These are phyloP conservation scores for Curvularia eragrostidis DNA, from an alignment of 2,329 filamentous ascomycete genomes.

Conservation along the genomic window DNA sequence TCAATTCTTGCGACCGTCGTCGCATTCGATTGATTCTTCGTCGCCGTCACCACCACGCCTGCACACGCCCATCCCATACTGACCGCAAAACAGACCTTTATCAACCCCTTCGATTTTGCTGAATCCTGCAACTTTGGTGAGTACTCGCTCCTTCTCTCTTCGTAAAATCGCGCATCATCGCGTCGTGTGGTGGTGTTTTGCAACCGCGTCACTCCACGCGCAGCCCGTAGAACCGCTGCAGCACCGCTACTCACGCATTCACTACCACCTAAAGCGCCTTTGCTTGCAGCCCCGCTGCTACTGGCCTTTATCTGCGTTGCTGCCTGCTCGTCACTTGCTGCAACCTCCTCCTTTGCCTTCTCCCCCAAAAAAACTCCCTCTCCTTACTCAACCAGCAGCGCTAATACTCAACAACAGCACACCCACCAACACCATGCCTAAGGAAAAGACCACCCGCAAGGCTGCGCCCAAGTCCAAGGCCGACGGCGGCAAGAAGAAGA, in stretches of 20 bases:
- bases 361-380: slow-evolving; percentile 4
- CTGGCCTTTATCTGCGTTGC: slow-evolving; percentile 9
- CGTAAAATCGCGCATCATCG: slow-evolving; percentile 38
- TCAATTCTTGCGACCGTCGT: slow-evolving; percentile 35
- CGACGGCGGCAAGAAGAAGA: slow-evolving; percentile 71
- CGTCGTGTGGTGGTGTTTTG: slow-evolving; percentile 42
- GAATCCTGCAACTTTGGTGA: slow-evolving; percentile 34
- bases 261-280: slow-evolving; percentile 14
- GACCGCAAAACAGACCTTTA: slow-evolving; percentile 40
- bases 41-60: slow-evolving; percentile 34
- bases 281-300: slow-evolving; percentile 11
- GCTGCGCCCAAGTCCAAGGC: slow-evolving; percentile 53
- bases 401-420: slow-evolving; percentile 22
- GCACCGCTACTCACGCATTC: slow-evolving; percentile 23
- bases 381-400: slow-evolving; percentile 11
- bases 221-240: slow-evolving; percentile 22
- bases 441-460: slow-evolving; percentile 69
- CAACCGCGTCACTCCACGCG: slow-evolving; percentile 37
- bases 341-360: slow-evolving; percentile 8
- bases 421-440: slow-evolving; percentile 64
- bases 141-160: slow-evolving; percentile 34
- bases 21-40: slow-evolving; percentile 41
- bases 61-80: slow-evolving; percentile 32
- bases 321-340: slow-evolving; percentile 1
- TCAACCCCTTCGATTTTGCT: slow-evolving; percentile 30